Percentiles rank a stretch among this genome's conserved stretches.
phyloP scores from a whole-genome alignment of 2,329 filamentous ascomycete genomes.

The Monilinia fructigena region DNA sequence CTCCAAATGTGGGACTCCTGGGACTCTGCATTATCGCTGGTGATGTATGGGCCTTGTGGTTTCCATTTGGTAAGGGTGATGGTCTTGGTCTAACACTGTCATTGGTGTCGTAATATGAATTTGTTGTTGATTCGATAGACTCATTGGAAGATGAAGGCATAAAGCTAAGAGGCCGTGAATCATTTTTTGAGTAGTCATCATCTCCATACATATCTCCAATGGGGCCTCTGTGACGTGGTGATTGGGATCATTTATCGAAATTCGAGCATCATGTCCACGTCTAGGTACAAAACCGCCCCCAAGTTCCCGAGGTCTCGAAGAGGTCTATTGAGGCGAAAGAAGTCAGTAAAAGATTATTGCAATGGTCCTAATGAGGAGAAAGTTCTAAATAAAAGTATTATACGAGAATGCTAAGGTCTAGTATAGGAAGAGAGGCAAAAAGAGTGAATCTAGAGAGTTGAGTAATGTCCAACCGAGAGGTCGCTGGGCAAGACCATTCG shows the following conservation, averaged over 20 bases:
- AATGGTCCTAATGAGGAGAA: not conserved
- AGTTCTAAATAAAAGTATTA: not conserved
- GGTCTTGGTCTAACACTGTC: conserved; percentile 31
- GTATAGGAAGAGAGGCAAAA: not conserved
- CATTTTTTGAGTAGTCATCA: conserved; percentile 51
- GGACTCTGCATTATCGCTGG: conserved; percentile 38
- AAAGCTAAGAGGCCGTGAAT: conserved; percentile 61
- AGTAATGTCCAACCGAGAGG: not conserved
- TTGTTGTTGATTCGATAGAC: conserved; percentile 39
- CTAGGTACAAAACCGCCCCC: conserved; percentile 41
- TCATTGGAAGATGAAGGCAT: conserved; percentile 46
- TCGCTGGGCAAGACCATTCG: conserved; percentile 5
- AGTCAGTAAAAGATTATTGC: conserved; percentile 31
- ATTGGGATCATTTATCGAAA: conserved; percentile 62
- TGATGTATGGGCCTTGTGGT: conserved; percentile 37
- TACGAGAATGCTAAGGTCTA: not conserved
- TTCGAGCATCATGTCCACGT: conserved; percentile 39
- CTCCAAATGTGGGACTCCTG: conserved; percentile 37
- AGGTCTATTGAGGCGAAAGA: conserved; percentile 36
- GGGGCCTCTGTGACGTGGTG: conserved; percentile 73
- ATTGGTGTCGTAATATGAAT: conserved; percentile 35
- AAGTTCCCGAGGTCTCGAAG: conserved; percentile 41
- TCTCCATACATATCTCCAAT: conserved; percentile 73
- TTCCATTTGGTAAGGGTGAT: conserved; percentile 35
- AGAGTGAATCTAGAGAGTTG: conserved; percentile 9